Evolutionary conservation across 1,284 basidiomycete genomes (phyloP).

Genomic region (Pseudozyma flocculosa): DNA sequence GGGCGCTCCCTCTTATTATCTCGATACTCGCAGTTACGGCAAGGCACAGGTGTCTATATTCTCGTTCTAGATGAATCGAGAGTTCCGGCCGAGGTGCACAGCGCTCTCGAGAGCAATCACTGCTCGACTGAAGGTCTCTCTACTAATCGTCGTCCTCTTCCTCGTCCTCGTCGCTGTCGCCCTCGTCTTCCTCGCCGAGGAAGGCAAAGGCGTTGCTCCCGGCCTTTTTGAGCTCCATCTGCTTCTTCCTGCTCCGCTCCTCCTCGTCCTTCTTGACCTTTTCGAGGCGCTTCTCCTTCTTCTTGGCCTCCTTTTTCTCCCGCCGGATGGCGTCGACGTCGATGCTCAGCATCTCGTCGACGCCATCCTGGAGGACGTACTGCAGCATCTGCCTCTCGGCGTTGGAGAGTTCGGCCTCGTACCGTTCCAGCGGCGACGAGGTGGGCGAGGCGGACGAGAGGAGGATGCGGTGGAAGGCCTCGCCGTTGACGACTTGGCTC

Average conservation of each 20-base stretch:
- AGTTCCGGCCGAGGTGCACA: too few relatives aligned
- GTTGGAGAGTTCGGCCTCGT: conserved; percentile 4
- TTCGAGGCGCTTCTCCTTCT: conserved; percentile 26
- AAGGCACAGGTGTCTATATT: too few relatives aligned
- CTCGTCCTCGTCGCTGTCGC: conserved; percentile 10
- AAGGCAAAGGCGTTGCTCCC: conserved; percentile 14
- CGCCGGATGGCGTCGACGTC: conserved; percentile 33
- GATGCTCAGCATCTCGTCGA: conserved; percentile 24
- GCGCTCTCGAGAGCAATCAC: too few relatives aligned
- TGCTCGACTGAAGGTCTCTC: too few relatives aligned
- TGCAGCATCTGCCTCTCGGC: conserved; percentile 23
- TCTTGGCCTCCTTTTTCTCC: conserved; percentile 28
- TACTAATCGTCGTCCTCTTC: conserved; percentile 11
- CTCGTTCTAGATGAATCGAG: too few relatives aligned
- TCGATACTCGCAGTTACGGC: too few relatives aligned
- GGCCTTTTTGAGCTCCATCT: conserved; percentile 8
- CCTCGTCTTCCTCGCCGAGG: conserved; percentile 9
- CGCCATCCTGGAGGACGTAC: conserved; percentile 23
- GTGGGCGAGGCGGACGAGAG: too few relatives aligned
- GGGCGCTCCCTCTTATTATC: too few relatives aligned
- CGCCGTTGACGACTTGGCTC: conserved; percentile 23
- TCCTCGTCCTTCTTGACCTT: conserved; percentile 8
- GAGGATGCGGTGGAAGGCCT: conserved; percentile 20
- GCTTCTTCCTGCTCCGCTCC: conserved; percentile 4
- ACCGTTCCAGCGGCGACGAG: conserved; percentile 7